These are phyloP conservation scores for Gaertneriomyces semiglobifer DNA, from an alignment of 192 early-diverging fungal genomes.

Conservation along the genomic window DNA sequence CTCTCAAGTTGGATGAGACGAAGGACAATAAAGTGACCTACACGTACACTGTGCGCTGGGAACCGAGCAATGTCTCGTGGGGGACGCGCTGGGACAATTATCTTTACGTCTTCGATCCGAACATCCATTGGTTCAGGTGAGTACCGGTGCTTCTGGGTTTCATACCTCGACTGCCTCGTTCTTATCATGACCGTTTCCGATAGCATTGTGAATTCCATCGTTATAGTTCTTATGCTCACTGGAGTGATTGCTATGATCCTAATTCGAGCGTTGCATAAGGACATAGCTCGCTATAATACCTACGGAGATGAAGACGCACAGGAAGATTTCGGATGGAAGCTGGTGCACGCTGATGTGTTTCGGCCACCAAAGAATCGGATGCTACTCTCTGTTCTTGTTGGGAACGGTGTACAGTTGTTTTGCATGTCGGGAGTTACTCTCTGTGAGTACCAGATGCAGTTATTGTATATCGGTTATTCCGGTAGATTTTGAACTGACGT, in stretches of 20 bases:
- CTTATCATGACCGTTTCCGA: neutral
- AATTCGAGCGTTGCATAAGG: constrained; percentile 54
- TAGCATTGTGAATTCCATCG: constrained; percentile 57
- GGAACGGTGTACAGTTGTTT: constrained; percentile 56
- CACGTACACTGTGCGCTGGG: constrained; percentile 54
- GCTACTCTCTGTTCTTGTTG: constrained; percentile 52
- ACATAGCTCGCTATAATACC: constrained; percentile 58
- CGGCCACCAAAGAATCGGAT: constrained; percentile 50
- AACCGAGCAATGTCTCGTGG: constrained; percentile 39
- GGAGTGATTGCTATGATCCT: constrained; percentile 62
- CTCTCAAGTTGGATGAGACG: neutral
- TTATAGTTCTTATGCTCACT: constrained; percentile 55
- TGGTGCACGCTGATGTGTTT: constrained; percentile 64
- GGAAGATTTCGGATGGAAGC: constrained; percentile 67
- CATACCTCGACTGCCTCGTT: constrained; percentile 4
- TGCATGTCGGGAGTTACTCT: constrained; percentile 51
- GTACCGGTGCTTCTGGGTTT: neutral
- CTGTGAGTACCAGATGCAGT: constrained; percentile 25
- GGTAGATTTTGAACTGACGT: neutral
- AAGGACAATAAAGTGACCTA: constrained; percentile 38
- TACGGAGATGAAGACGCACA: constrained; percentile 51
- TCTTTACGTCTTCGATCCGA: constrained; percentile 47
- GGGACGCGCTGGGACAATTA: constrained; percentile 62
- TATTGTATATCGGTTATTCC: neutral
- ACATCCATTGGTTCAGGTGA: constrained; percentile 60